A percentile compares a stretch with the other conserved stretches of the same genome.
phyloP scores from a whole-genome alignment of 345 rosid genomes.

The Eutrema japonicum region DNA sequence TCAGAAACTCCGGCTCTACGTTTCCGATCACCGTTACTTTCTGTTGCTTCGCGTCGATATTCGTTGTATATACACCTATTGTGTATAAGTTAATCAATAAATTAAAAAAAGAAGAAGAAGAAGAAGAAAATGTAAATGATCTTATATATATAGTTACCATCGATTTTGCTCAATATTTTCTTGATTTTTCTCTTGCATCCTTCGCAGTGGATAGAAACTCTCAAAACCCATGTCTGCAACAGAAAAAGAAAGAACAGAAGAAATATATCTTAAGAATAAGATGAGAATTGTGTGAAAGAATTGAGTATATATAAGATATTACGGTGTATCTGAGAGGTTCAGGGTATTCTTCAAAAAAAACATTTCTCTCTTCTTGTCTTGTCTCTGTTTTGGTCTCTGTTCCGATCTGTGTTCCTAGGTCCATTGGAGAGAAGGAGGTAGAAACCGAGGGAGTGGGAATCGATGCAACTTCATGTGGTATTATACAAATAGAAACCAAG shows the following conservation, averaged over 20 bases:
- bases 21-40: conserved; percentile 76
- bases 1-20: conserved; percentile 59
- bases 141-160: conserved; percentile 47
- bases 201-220: conserved; percentile 84
- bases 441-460: conserved; percentile 30
- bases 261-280: not conserved
- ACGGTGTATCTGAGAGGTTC: conserved; percentile 74
- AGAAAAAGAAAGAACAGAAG: not conserved
- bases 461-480: conserved; percentile 33
- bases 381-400: conserved; percentile 57
- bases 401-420: conserved; percentile 34
- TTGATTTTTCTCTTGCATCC: conserved; percentile 87
- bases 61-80: conserved; percentile 66
- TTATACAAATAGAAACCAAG: conserved; percentile 22
- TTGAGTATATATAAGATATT: not conserved
- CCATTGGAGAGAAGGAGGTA: conserved; percentile 31
- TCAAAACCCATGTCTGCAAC: conserved; percentile 65
- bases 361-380: conserved; percentile 43
- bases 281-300: not conserved
- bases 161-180: conserved; percentile 67
- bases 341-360: conserved; percentile 39
- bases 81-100: no score
- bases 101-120: no score
- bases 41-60: conserved; percentile 70
- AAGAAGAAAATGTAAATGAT: no score